Evolutionary conservation across 2,329 filamentous ascomycete genomes (phyloP).

Genomic region (Colletotrichum camelliae): DNA sequence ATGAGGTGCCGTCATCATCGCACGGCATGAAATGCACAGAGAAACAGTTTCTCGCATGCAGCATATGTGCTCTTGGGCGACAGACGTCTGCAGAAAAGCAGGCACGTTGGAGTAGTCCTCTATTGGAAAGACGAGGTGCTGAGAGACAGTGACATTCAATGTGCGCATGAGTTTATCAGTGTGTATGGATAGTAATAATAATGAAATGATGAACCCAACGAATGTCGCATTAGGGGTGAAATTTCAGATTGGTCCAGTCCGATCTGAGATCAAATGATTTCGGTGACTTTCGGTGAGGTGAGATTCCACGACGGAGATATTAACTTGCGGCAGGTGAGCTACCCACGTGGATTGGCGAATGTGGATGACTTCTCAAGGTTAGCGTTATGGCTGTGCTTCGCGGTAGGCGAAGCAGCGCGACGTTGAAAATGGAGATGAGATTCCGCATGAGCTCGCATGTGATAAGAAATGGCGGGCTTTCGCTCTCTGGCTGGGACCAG

Average conservation of each 20-base stretch:
- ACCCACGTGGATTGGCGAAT: background rate
- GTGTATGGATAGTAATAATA: slow-evolving; percentile 23
- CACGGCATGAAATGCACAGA: background rate
- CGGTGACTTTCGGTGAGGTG: background rate
- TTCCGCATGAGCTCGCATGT: background rate
- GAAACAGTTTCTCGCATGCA: background rate
- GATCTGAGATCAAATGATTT: background rate
- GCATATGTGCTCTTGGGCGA: background rate
- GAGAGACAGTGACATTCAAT: background rate
- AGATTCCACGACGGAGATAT: background rate
- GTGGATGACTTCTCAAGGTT: background rate
- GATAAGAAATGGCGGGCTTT: background rate
- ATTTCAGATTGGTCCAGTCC: background rate
- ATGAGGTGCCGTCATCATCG: background rate
- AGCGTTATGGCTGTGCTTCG: background rate
- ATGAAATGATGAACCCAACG: slow-evolving; percentile 17
- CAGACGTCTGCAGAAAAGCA: background rate
- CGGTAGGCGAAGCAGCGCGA: background rate
- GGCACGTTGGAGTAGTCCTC: slow-evolving; percentile 1
- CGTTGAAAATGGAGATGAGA: background rate
- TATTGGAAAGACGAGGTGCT: slow-evolving; percentile 6
- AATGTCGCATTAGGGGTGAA: background rate
- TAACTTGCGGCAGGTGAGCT: background rate
- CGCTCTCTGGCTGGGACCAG: background rate
- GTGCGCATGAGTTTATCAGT: slow-evolving; percentile 1